Conservation (phyloP, 2,329 filamentous ascomycete species). For the Diaporthe batatas region DNA sequence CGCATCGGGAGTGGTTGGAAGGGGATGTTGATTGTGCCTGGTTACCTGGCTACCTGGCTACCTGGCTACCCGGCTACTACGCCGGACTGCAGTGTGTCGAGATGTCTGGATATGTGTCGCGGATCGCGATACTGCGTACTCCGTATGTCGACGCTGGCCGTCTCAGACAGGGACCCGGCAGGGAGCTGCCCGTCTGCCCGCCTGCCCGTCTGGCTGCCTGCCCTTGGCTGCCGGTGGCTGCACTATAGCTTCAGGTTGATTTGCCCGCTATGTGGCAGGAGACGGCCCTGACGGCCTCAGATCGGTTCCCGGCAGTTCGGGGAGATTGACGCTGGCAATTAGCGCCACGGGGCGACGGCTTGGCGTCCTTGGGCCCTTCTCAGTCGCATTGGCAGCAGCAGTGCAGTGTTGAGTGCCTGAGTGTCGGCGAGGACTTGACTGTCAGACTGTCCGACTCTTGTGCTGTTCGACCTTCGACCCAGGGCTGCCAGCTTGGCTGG, state of each 20-base stretch:
- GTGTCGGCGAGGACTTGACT: too few species aligned
- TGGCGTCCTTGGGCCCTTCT: background rate
- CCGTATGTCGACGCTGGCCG: background rate
- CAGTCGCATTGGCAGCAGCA: too few species aligned
- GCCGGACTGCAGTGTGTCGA: constrained; percentile 1
- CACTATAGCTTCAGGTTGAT: constrained; percentile 14
- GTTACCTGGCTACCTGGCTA: background rate
- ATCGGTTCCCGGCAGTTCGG: constrained; percentile 39
- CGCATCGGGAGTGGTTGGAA: constrained; percentile 26
- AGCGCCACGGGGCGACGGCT: background rate
- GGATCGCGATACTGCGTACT: too few species aligned
- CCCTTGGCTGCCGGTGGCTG: constrained; percentile 12
- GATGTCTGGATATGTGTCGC: too few species aligned
- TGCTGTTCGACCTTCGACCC: too few species aligned
- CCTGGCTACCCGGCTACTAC: too few species aligned
- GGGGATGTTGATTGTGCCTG: background rate
- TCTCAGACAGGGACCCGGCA: constrained; percentile 7
- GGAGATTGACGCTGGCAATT: constrained; percentile 22
- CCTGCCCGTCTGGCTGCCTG: background rate
- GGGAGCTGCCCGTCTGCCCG: constrained; percentile 2
- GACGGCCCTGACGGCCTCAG: background rate
- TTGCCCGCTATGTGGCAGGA: background rate
- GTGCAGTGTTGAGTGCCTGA: too few species aligned
- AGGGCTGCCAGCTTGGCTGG: too few species aligned
- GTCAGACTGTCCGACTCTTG: too few species aligned